Conservation (phyloP, 768 basidiomycete genomes). For the Tylopilus plumbeoviolaceoides region DNA sequence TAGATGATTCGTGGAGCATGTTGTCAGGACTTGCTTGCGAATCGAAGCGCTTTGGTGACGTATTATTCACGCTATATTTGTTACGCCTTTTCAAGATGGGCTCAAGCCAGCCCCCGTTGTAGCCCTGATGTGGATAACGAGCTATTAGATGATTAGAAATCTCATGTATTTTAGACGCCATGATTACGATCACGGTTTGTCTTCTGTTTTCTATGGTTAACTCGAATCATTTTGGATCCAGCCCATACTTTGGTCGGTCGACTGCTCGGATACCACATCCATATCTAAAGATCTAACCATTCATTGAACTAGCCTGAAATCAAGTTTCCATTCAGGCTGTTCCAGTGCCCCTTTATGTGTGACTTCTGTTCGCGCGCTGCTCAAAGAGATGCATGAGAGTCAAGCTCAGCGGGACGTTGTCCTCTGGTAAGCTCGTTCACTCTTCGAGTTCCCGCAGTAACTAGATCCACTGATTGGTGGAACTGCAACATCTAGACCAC, state of each 20-base stretch:
- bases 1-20: constrained; percentile 7
- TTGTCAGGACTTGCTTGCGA: constrained; percentile 20
- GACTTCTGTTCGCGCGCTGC: background rate
- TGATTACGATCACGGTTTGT: constrained; percentile 9
- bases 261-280: background rate
- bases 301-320: background rate
- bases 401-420: too few species aligned
- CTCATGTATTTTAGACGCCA: constrained; percentile 20
- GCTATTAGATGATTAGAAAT: constrained; percentile 16
- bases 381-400: background rate
- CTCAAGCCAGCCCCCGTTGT: constrained; percentile 20
- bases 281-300: background rate
- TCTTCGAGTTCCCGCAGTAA: background rate
- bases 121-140: constrained; percentile 9
- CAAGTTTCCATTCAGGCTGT: background rate
- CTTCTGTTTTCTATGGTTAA: background rate
- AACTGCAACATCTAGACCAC: background rate
- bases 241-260: background rate
- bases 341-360: background rate
- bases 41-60: constrained; percentile 14
- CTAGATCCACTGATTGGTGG: too few species aligned
- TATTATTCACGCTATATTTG: constrained; percentile 19
- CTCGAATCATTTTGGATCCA: constrained; percentile 2
- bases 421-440: background rate
- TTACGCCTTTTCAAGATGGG: constrained; percentile 10